Base-by-base conservation (phyloP, 441 rosid species). In the Euphorbia schlechtendalii region DNA sequence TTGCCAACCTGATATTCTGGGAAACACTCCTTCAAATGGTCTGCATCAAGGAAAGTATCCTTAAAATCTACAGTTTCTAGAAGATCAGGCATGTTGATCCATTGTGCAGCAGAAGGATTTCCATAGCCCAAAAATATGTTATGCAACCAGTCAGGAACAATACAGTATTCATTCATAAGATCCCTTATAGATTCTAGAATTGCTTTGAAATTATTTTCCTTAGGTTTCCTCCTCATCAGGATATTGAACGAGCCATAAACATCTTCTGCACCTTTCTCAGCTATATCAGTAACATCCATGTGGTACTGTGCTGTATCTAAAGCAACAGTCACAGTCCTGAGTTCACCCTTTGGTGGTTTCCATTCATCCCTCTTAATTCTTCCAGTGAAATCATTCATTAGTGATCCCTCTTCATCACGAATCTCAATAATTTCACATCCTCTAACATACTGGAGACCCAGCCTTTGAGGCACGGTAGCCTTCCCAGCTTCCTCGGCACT, bases 151-250 rank as follows among this genome's bases (percentile, higher is more conserved):
- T 89, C 96, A 65, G 99, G 99, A 70, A 94, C 99, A 70, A 94
- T 87, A 77, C 98, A 94, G 63, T 87, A 94, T 73, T 94, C 99
- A 81, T 94, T 94, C 99, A 94, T 94, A 54, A 94, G 99, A 80
- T 94, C 99, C 81, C 99, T 87, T 63, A 94, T 95, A 45, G 99
- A 95, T 81, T 95, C 99, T 65, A 91, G 82, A 76, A 95, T 95
- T 67, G 99, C 99, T 80, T 95, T 95, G 81, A 95, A 95, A 76
- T 95, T 95, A 72, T 95, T 95, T 86, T 95, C 99, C 80, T 94
- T 91, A 11, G 99, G 99, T 73, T 94, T 94, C 78, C 99, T 91
- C 80, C 99, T 89, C 97, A 95, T 84, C 74, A 95, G 73, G 68
- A 95, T 75, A 77, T 95, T 87, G 79, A 95, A 91, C 38, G 97